Percentiles rank a stretch among this genome's conserved stretches.
These are phyloP conservation scores for Magnaporthiopsis incrustans DNA, from an alignment of 2,329 filamentous ascomycete species.

Conservation along the genomic window DNA sequence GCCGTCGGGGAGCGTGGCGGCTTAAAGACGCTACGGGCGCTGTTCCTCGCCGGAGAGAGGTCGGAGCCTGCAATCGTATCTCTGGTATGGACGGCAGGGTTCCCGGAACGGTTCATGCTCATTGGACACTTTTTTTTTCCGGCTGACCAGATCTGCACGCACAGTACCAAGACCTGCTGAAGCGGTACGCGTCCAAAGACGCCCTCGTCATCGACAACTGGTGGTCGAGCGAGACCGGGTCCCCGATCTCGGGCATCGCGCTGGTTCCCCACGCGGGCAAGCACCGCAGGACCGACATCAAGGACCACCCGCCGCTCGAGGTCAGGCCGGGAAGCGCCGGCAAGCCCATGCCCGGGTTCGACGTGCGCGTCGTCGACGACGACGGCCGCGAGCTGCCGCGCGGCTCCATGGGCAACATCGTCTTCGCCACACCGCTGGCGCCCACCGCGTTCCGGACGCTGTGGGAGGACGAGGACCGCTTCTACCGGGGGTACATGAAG, in stretches of 20 bases:
- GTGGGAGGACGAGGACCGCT: slow-evolving; percentile 79
- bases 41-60: slow-evolving; percentile 84
- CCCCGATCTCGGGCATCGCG: slow-evolving; percentile 49
- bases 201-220: slow-evolving; percentile 52
- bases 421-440: slow-evolving; percentile 71
- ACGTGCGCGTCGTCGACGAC: slow-evolving; percentile 79
- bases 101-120: too few species aligned
- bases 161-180: slow-evolving; percentile 63
- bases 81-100: slow-evolving; percentile 28
- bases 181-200: slow-evolving; percentile 55
- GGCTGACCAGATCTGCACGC: background rate
- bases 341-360: slow-evolving; percentile 86
- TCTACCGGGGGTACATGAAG: slow-evolving; percentile 78
- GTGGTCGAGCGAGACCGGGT: slow-evolving; percentile 54
- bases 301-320: slow-evolving; percentile 37
- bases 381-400: slow-evolving; percentile 60
- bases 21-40: slow-evolving; percentile 59
- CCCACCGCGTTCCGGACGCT: slow-evolving; percentile 81
- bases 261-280: slow-evolving; percentile 50
- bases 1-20: slow-evolving; percentile 59
- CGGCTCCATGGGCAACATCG: slow-evolving; percentile 85
- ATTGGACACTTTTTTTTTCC: too few species aligned
- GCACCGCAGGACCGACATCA: slow-evolving; percentile 36
- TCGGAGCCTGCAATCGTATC: slow-evolving; percentile 80
- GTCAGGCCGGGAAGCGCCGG: slow-evolving; percentile 83